Percentiles rank a stretch among this genome's conserved stretches.
phyloP scores from a whole-genome alignment of 352 stramenopile genomes.

The Phytophthora ramorum region DNA sequence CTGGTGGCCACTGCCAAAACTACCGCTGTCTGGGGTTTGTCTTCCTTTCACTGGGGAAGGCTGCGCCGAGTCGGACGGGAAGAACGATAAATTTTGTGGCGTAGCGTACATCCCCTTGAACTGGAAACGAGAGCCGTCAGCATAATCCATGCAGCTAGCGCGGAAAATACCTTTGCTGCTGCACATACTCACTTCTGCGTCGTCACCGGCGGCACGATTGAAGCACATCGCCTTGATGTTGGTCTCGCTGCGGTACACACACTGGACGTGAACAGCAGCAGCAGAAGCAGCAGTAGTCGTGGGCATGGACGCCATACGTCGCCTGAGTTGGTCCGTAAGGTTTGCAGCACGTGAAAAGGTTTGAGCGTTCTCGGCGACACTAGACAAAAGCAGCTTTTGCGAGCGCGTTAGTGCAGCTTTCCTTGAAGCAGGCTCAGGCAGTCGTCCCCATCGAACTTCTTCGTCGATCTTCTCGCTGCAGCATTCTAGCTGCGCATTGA shows the following conservation, averaged over 20 bases:
- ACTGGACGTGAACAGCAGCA: constrained; percentile 53
- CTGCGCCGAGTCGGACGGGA: constrained; percentile 33
- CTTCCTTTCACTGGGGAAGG: constrained; percentile 36
- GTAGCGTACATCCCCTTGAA: constrained; percentile 83
- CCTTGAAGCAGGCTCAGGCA: constrained; percentile 69
- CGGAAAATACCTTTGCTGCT: constrained; percentile 80
- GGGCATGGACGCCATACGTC: constrained; percentile 48
- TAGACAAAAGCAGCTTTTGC: constrained; percentile 69
- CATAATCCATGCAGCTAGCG: constrained; percentile 69
- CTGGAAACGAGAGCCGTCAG: constrained; percentile 76
- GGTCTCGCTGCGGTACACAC: constrained; percentile 83
- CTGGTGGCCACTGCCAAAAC: constrained; percentile 8
- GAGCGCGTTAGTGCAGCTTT: constrained; percentile 70
- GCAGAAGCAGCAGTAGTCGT: constrained; percentile 34
- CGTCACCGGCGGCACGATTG: constrained; percentile 63
- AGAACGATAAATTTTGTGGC: constrained; percentile 53
- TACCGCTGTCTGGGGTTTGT: constrained; percentile 28
- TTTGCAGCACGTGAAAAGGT: constrained; percentile 50
- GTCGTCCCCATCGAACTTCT: constrained; percentile 74
- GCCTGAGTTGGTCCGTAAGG: constrained; percentile 66
- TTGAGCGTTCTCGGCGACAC: constrained; percentile 41
- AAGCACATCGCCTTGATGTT: constrained; percentile 88
- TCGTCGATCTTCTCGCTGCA: constrained; percentile 82
- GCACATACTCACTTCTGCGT: constrained; percentile 74
- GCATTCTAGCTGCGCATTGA: constrained; percentile 72